Percentiles rank a stretch among this genome's conserved stretches.
Conservation (phyloP, 2,329 filamentous ascomycete species). For the Bimuria novae-zelandiae region DNA sequence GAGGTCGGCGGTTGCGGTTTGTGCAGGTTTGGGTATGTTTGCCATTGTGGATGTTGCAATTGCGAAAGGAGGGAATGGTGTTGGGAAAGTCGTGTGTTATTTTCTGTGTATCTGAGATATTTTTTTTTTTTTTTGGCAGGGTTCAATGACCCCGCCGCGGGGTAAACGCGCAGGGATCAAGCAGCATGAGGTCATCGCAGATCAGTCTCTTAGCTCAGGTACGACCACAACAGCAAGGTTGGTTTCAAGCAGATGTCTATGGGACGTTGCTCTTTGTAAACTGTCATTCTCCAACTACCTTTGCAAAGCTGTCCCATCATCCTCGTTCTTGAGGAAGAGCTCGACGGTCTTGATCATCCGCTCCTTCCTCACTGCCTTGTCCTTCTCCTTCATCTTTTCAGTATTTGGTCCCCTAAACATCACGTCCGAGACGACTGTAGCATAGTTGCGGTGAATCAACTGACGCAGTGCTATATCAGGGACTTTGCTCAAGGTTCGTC, state of each 20-base stretch:
- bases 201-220: neutral
- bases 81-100: neutral
- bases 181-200: conserved; percentile 4
- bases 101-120: neutral
- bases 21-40: neutral
- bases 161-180: neutral
- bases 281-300: neutral
- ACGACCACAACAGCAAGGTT: too few species aligned
- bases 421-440: conserved; percentile 66
- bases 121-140: conserved; percentile 2
- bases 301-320: neutral
- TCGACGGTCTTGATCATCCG: conserved; percentile 70
- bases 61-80: neutral
- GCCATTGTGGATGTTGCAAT: neutral
- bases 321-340: conserved; percentile 60
- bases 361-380: conserved; percentile 64
- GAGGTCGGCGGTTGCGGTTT: conserved; percentile 18
- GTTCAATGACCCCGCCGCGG: conserved; percentile 5
- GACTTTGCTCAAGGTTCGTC: conserved; percentile 49
- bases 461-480: conserved; percentile 60
- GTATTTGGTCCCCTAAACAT: conserved; percentile 60
- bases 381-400: conserved; percentile 56
- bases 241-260: neutral
- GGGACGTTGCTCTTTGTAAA: neutral
- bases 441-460: conserved; percentile 64